Percentiles rank a stretch among this genome's conserved stretches.
phyloP scores from a whole-genome alignment of 2,329 filamentous ascomycete species.

The Trichophaea hybrida region DNA sequence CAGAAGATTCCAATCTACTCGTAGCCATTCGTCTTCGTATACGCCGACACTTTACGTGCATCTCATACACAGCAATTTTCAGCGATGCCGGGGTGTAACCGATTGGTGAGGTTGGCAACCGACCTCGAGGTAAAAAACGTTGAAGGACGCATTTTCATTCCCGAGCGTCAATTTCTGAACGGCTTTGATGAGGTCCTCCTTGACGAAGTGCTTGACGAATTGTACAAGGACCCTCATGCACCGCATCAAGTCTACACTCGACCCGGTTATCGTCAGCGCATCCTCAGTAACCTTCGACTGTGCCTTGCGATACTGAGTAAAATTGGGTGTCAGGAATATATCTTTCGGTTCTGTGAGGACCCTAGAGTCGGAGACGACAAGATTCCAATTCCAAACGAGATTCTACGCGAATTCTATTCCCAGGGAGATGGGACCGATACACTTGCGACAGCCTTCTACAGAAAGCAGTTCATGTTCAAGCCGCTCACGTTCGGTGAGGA shows the following conservation, averaged over 20 bases:
- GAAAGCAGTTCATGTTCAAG: not conserved
- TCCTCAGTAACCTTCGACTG: not conserved
- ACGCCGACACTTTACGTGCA: no score
- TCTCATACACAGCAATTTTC: no score
- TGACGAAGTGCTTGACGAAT: not conserved
- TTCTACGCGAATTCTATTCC: not conserved
- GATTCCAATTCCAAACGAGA: not conserved
- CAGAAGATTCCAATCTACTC: no score
- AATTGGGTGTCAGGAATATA: not conserved
- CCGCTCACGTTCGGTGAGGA: not conserved
- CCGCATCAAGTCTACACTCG: not conserved
- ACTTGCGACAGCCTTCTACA: not conserved
- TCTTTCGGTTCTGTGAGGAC: not conserved
- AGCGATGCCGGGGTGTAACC: no score
- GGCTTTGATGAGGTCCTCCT: not conserved
- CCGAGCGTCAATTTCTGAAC: not conserved
- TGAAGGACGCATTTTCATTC: not conserved
- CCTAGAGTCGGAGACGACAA: not conserved
- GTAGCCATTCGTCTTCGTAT: no score
- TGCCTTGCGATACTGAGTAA: not conserved
- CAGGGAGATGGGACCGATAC: not conserved
- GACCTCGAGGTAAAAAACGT: not conserved
- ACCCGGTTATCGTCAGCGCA: not conserved
- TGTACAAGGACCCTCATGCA: not conserved
- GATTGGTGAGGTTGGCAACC: no score